Evolutionary conservation across 768 basidiomycete species (phyloP).

Genomic region (Amanita phalloides): DNA sequence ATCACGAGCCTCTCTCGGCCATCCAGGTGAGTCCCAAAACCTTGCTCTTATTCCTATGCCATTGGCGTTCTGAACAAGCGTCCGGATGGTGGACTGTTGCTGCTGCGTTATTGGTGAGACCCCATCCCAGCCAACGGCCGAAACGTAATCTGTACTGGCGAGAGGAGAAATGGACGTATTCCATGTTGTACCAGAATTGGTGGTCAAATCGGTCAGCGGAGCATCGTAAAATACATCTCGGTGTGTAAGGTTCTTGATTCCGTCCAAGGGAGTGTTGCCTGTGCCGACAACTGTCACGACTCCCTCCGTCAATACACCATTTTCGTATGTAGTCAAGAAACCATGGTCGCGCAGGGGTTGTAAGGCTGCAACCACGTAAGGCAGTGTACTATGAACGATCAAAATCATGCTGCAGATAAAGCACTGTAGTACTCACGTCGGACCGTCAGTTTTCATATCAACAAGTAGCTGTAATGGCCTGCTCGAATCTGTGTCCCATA

Average conservation of each 20-base stretch:
- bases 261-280: slow-evolving; percentile 39
- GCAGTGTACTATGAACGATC: slow-evolving; percentile 22
- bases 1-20: slow-evolving; percentile 31
- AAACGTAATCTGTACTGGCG: slow-evolving; percentile 38
- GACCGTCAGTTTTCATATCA: slow-evolving; percentile 42
- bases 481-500: slow-evolving; percentile 33
- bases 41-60: slow-evolving; percentile 31
- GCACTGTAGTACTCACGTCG: slow-evolving; percentile 19
- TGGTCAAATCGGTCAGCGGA: slow-evolving; percentile 28
- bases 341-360: slow-evolving; percentile 32
- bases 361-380: slow-evolving; percentile 31
- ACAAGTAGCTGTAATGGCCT: slow-evolving; percentile 36
- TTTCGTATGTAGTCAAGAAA: slow-evolving; percentile 34
- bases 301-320: slow-evolving; percentile 24
- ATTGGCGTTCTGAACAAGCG: slow-evolving; percentile 33
- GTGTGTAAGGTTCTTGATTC: slow-evolving; percentile 30
- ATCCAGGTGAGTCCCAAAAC: slow-evolving; percentile 44
- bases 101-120: slow-evolving; percentile 29
- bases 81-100: slow-evolving; percentile 26
- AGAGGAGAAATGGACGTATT: slow-evolving; percentile 31
- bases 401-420: not conserved
- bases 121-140: slow-evolving; percentile 36
- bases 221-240: slow-evolving; percentile 44
- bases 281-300: slow-evolving; percentile 37
- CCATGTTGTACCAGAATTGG: slow-evolving; percentile 22